Conservation (phyloP, 495 filamentous ascomycete genomes). For the Trichocladium uniseriatum region DNA sequence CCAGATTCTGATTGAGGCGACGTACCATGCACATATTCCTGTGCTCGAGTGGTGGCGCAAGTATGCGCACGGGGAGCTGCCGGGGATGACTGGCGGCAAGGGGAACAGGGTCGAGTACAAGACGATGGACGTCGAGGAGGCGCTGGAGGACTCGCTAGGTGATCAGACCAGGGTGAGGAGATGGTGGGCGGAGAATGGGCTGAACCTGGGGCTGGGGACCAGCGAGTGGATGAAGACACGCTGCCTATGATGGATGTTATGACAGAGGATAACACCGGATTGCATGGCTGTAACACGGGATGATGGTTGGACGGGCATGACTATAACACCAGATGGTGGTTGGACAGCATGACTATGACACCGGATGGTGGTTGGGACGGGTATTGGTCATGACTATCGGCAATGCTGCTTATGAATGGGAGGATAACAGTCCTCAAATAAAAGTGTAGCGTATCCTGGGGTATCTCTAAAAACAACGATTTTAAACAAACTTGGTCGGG, state of each 20-base stretch:
- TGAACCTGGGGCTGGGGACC: constrained; percentile 77
- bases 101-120: constrained; percentile 70
- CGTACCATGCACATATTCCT: constrained; percentile 72
- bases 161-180: constrained; percentile 58
- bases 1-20: constrained; percentile 79
- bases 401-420: too few species aligned
- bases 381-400: too few species aligned
- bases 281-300: too few species aligned
- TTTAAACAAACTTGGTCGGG: constrained; percentile 46
- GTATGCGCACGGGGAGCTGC: constrained; percentile 50
- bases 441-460: too few species aligned
- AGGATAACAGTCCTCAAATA: too few species aligned
- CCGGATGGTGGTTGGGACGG: too few species aligned
- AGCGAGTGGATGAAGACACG: constrained; percentile 82
- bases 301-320: too few species aligned
- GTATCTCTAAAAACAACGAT: not conserved
- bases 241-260: constrained; percentile 20
- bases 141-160: constrained; percentile 73
- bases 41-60: constrained; percentile 89
- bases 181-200: constrained; percentile 88
- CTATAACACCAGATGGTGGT: too few species aligned
- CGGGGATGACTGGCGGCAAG: constrained; percentile 32
- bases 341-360: too few species aligned
- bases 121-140: constrained; percentile 91
- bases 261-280: too few species aligned